A percentile compares a stretch with the other conserved stretches of the same genome.
Conservation (phyloP, 1,284 basidiomycete genomes). For the Leucoagaricus sp. region DNA sequence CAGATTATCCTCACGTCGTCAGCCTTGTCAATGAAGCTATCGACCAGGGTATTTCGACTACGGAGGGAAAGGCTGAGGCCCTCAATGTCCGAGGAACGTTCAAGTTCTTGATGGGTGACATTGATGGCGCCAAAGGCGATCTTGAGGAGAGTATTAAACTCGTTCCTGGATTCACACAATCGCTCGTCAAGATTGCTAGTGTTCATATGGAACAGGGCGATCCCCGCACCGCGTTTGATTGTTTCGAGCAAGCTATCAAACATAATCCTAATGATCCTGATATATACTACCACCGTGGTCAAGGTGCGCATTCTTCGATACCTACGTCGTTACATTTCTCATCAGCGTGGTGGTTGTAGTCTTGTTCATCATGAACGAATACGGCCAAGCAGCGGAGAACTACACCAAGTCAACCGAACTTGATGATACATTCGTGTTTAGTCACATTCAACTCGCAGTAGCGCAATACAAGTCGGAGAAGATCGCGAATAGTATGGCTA, state of each 20-base stretch:
- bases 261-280: conserved; percentile 89
- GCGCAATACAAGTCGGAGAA: conserved; percentile 93
- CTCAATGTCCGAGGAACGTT: conserved; percentile 95
- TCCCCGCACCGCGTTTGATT: conserved; percentile 80
- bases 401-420: conserved; percentile 88
- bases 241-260: conserved; percentile 89
- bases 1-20: conserved; percentile 87
- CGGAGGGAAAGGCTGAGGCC: conserved; percentile 82
- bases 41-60: conserved; percentile 84
- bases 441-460: conserved; percentile 96
- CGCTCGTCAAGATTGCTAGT: conserved; percentile 95
- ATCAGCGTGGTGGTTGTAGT: too few species aligned
- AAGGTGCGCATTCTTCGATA: conserved; percentile 54
- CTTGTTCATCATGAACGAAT: conserved; percentile 95
- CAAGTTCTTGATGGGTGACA: conserved; percentile 93
- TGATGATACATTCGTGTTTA: conserved; percentile 88
- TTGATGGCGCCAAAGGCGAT: conserved; percentile 84
- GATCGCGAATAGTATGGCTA: conserved; percentile 81
- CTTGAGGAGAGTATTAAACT: conserved; percentile 79
- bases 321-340: not conserved
- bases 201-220: conserved; percentile 97
- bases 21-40: conserved; percentile 85
- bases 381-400: conserved; percentile 83
- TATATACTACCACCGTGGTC: conserved; percentile 99
- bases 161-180: conserved; percentile 81